Percentiles rank a stretch among this genome's conserved stretches.
Evolutionary conservation across 345 rosid species (phyloP).

Genomic region (Eucalyptus decipiens): DNA sequence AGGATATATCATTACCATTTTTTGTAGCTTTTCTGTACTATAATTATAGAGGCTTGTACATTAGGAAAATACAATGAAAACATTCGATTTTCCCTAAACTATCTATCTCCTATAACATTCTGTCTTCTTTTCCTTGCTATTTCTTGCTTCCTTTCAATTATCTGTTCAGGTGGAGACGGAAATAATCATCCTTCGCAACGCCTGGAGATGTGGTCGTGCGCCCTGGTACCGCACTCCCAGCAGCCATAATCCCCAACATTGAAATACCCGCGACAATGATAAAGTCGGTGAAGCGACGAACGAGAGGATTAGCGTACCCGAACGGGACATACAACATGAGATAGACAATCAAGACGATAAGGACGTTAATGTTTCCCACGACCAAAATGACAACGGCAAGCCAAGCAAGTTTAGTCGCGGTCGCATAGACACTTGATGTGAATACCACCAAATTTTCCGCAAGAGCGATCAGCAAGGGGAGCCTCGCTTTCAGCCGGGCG

Average conservation of each 20-base stretch:
- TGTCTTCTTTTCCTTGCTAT: too few species aligned
- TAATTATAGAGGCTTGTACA: too few species aligned
- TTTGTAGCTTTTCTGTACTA: too few species aligned
- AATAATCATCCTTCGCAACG: accelerated
- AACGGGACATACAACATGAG: neutral
- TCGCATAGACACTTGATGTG: neutral
- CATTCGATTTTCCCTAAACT: too few species aligned
- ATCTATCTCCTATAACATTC: too few species aligned
- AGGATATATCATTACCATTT: too few species aligned
- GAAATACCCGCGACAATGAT: neutral
- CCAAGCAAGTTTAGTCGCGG: neutral
- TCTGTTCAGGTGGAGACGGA: neutral
- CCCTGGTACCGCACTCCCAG: neutral
- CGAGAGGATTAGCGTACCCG: neutral
- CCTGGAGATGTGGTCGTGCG: neutral
- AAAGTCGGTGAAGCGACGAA: neutral
- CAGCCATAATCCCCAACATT: neutral
- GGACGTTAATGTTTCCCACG: neutral
- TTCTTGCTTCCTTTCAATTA: too few species aligned
- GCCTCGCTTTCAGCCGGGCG: neutral
- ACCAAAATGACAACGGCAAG: neutral
- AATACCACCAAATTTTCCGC: neutral
- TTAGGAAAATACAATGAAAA: too few species aligned
- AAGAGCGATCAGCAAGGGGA: neutral
- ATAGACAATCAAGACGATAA: neutral